Conservation (phyloP, 2,329 filamentous ascomycete genomes). For the Fusarium udum region DNA sequence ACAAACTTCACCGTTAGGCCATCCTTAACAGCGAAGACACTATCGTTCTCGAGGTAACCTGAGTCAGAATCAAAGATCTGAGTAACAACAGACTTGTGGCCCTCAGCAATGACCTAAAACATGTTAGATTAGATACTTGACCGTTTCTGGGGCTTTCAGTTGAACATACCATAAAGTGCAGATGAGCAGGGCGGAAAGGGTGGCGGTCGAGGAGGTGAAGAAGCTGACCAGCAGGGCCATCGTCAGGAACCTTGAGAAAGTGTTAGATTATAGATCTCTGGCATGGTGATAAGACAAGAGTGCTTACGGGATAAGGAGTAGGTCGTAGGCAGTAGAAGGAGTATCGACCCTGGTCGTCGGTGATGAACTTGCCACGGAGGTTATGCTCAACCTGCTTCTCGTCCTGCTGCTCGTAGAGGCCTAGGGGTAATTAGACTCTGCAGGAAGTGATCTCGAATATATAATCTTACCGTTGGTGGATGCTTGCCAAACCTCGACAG, state of each 20-base stretch:
- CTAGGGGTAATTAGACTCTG: conserved; percentile 26
- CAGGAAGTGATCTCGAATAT: no score
- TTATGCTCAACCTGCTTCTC: conserved; percentile 76
- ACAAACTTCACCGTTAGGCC: conserved; percentile 33
- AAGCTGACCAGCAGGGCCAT: conserved; percentile 64
- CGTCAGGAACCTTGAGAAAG: conserved; percentile 48
- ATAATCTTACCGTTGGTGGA: conserved; percentile 69
- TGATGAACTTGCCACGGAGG: conserved; percentile 76
- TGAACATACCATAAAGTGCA: conserved; percentile 63
- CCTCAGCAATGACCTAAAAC: conserved; percentile 56
- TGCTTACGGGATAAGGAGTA: conserved; percentile 60
- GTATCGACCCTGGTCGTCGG: conserved; percentile 72
- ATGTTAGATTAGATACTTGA: not conserved
- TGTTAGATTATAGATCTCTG: not conserved
- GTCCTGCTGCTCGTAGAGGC: conserved; percentile 77
- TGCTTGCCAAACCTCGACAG: conserved; percentile 83
- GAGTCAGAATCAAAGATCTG: conserved; percentile 66
- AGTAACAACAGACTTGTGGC: conserved; percentile 73
- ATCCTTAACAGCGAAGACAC: conserved; percentile 38
- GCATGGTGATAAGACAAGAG: not conserved
- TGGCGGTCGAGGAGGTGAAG: conserved; percentile 65
- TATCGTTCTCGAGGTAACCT: conserved; percentile 33
- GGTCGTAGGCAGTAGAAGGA: conserved; percentile 69
- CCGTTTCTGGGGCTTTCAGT: fast-evolving
- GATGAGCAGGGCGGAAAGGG: conserved; percentile 66